Percentiles rank a stretch among this genome's conserved stretches.
Evolutionary conservation across 208 protist genomes (phyloP).

Genomic region (Phytomonas sp.): DNA sequence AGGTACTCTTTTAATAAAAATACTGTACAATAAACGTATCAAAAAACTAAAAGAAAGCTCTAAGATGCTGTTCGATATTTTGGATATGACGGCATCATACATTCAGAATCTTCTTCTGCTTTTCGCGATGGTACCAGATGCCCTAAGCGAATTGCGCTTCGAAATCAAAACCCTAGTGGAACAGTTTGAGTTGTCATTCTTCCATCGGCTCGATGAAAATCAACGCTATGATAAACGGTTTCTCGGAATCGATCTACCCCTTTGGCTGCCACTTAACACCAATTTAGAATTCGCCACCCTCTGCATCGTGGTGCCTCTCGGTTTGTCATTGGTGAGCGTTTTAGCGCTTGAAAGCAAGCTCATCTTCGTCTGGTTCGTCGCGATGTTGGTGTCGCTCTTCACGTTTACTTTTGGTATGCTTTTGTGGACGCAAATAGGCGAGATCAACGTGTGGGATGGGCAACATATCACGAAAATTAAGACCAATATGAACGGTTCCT

Average conservation of each 20-base stretch:
- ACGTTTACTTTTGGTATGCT: slow-evolving; percentile 45
- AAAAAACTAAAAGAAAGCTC: not conserved
- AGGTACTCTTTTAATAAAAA: no score
- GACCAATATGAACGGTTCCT: no score
- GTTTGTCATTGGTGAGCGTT: slow-evolving; percentile 35
- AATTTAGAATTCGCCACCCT: slow-evolving; percentile 47
- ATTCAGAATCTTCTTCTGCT: slow-evolving; percentile 66
- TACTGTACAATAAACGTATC: no score
- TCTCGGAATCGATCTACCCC: slow-evolving; percentile 25
- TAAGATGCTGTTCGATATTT: slow-evolving; percentile 55
- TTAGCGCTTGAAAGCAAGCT: slow-evolving; percentile 33
- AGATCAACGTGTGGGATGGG: slow-evolving; percentile 12
- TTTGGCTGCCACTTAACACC: slow-evolving; percentile 57
- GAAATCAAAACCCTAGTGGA: slow-evolving; percentile 21
- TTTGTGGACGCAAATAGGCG: slow-evolving; percentile 18
- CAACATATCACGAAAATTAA: not conserved
- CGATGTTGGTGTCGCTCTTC: slow-evolving; percentile 29
- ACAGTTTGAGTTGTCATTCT: slow-evolving; percentile 27
- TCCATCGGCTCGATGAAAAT: slow-evolving; percentile 10
- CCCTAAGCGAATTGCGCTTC: no score
- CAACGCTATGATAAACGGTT: slow-evolving; percentile 29
- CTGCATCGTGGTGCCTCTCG: slow-evolving; percentile 31
- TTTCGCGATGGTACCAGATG: no score
- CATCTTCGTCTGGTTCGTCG: slow-evolving; percentile 35
- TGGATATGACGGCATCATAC: slow-evolving; percentile 65